Evolutionary conservation across 148 eudicot species (phyloP).

Genomic region (Selenicereus undatus): DNA sequence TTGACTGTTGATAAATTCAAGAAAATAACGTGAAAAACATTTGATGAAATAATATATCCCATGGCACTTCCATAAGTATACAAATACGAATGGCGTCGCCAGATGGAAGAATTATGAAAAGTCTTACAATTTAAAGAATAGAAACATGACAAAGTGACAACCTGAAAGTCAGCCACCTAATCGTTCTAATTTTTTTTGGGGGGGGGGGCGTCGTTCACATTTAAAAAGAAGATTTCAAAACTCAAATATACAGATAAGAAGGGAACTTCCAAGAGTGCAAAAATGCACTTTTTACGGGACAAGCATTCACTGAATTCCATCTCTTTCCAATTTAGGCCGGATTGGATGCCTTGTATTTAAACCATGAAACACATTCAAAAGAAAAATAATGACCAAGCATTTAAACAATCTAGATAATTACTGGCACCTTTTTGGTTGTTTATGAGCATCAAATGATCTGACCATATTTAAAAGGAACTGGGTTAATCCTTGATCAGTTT

Average conservation of each 20-base stretch:
- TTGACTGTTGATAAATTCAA: background rate
- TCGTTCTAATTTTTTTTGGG: background rate
- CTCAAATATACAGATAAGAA: background rate
- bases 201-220: background rate
- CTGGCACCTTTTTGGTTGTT: constrained; percentile 83
- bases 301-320: background rate
- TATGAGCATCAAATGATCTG: constrained; percentile 77
- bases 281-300: background rate
- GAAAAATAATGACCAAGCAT: background rate
- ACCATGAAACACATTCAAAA: background rate
- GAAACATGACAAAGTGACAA: background rate
- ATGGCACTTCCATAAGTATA: background rate
- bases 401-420: background rate
- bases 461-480: constrained; percentile 77
- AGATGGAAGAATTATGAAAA: background rate
- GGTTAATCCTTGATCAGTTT: constrained; percentile 97
- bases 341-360: background rate
- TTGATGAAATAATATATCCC: background rate
- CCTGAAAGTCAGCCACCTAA: background rate
- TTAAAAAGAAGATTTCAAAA: background rate
- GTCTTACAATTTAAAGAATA: constrained; percentile 6
- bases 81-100: background rate
- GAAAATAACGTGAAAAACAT: background rate
- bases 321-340: background rate
- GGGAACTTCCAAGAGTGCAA: background rate